Evolutionary conservation across 768 basidiomycete genomes (phyloP), one percentile per base, ranked within the genome.

Genomic region (Crucibulum laeve): DNA sequence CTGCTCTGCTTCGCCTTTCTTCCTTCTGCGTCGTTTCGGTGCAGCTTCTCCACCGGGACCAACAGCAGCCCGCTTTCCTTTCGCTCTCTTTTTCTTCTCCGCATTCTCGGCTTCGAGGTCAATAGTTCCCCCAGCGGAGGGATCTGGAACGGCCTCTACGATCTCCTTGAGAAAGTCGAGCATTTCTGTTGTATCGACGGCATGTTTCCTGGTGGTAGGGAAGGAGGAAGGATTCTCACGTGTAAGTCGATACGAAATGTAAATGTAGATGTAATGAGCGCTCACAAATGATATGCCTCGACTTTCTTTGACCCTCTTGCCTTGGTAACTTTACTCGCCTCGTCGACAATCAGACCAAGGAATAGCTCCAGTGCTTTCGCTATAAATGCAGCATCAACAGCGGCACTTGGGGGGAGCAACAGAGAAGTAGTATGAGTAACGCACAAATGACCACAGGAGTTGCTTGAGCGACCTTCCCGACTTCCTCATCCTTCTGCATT

Each of bases 401-500:
- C 5, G 22, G 40, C 25, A 5, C 19, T 13, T 17, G 40, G 5
- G 17, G 35, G 17, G 8, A 22, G 25, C 15, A 40, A 43, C 14
- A 18, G 26, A 23, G 21, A 45, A 23, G 15, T 34, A 5, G n/a
- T 34, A 18, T 18, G 28, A 25, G 28, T 22, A 23, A 77, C 91
- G 62, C 57, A 96, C 95, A 98, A 55, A 98, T 96, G 45, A 97
- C 90, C 47, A 97, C 79, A 1, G 95, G 95, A 3, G 94, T 95
- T 21, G 91, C 93, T 60, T 93, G 91, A 2, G 95, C 92, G 24
- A 98, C 91, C 62, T 98, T 98, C 45, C 95, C 95, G 15, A 98
- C 95, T 59, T 98, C 95, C 59, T 98, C 95, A 59, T 98, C 95
- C 61, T 93, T 92, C 71, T 98, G 95, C 91, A 98, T 98, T 44